Evolutionary conservation across 2,329 filamentous ascomycete genomes (phyloP), one percentile per base, ranked within the genome.

Genomic region (Elsinoe fawcettii): DNA sequence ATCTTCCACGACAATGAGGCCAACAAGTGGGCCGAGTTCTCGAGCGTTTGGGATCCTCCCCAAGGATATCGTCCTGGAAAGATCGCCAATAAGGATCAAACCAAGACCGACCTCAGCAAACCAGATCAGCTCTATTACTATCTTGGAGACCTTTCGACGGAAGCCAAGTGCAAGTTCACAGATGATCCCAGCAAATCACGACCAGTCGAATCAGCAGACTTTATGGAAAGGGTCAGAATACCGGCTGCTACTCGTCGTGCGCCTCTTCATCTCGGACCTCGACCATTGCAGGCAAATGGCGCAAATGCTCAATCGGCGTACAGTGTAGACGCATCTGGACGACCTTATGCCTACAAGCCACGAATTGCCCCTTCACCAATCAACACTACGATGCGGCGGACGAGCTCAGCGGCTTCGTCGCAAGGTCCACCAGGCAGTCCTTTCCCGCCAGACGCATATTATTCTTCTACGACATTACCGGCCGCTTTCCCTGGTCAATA

Each of bases 101-200:
- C 77, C 67, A 87, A 85, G 71, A 75, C 95, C 58, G 83, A 95
- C 66, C 71, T 96, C 7, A 73, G 73, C 60, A 88, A 87, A 68
- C 78, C 84, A 14, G 81, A 92, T 60, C 85, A 88, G 67, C 71
- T 96, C 16, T 97, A 91, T 89, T 82, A 90, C 73, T 97, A 96
- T 69, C 79, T 99, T 60, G 89, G 89, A 30, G 83, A 83, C 69
- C 82, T 80, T 18, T 97, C 92, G 20, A 96, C 92, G 5, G 92
- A 97, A 67, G 87, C 90, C 56, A 90, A 86, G 70, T 86, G 90
- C 23, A 90, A 95, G 69, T 99, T 93, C 72, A 95, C 91, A 3
- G 88, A 93, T 65, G 84, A 95, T 71, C 82, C 80, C 43, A 74
- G 72, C 59, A 77, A 75, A 58, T 77, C 72, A n/a, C 74, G 75